Evolutionary conservation across 2,329 filamentous ascomycete genomes (phyloP).

Genomic region (Pyrenochaeta sp.): DNA sequence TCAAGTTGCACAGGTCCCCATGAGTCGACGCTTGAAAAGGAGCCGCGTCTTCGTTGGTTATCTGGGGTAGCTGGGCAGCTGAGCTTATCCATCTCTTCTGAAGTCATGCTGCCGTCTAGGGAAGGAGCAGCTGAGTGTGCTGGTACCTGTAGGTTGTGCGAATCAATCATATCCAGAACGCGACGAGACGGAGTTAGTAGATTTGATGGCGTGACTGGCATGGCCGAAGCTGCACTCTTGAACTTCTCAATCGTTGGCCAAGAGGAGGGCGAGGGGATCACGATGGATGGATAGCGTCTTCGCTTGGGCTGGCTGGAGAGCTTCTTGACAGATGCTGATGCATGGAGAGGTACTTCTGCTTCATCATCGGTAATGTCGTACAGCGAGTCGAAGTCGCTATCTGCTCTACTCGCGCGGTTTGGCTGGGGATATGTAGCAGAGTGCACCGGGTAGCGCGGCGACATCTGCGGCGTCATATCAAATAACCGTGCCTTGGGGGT

Average conservation of each 20-base stretch:
- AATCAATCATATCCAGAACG: slow-evolving; percentile 74
- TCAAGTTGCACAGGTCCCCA: slow-evolving; percentile 74
- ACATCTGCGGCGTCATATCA: slow-evolving; percentile 58
- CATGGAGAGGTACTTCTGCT: slow-evolving; percentile 61
- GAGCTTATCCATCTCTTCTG: slow-evolving; percentile 83
- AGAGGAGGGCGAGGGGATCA: slow-evolving; percentile 65
- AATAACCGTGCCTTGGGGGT: slow-evolving; percentile 74
- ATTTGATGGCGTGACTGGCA: slow-evolving; percentile 52
- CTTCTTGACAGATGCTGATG: slow-evolving; percentile 61
- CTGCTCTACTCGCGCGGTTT: slow-evolving; percentile 71
- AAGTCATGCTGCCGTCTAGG: slow-evolving; percentile 85
- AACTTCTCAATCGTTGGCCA: slow-evolving; percentile 66
- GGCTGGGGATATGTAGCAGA: slow-evolving; percentile 59
- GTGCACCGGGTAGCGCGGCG: slow-evolving; percentile 56
- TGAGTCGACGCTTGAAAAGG: slow-evolving; percentile 62
- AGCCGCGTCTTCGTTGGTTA: slow-evolving; percentile 47
- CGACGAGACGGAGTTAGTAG: slow-evolving; percentile 79
- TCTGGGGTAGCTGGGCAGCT: slow-evolving; percentile 88
- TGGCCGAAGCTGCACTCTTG: slow-evolving; percentile 65
- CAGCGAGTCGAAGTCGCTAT: slow-evolving; percentile 82
- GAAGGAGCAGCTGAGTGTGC: slow-evolving; percentile 84
- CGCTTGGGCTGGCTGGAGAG: slow-evolving; percentile 44
- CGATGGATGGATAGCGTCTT: slow-evolving; percentile 64
- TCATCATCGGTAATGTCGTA: slow-evolving; percentile 88
- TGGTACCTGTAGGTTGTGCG: slow-evolving; percentile 68